Evolutionary conservation across 345 rosid species (phyloP).

Genomic region (Noccaea bulbosa): DNA sequence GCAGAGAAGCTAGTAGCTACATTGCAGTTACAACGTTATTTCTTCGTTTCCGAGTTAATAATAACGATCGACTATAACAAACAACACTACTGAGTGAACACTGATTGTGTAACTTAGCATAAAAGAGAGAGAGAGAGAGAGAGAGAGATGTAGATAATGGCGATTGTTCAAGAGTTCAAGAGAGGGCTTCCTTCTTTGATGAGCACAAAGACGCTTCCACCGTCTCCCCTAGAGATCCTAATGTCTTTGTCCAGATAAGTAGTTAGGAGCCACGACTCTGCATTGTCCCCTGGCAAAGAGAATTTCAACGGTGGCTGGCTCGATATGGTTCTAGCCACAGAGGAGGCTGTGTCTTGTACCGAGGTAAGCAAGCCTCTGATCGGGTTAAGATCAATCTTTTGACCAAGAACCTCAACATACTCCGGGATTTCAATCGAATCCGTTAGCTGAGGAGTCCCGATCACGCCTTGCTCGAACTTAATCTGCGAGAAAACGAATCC

Average conservation of each 20-base stretch:
- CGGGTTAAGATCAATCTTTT: slow-evolving; percentile 69
- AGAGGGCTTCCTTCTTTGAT: slow-evolving; percentile 82
- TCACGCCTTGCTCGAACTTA: slow-evolving; percentile 81
- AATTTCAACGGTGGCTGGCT: slow-evolving; percentile 87
- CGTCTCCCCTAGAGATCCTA: slow-evolving; percentile 86
- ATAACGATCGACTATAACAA: slow-evolving; percentile 14
- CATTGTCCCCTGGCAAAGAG: slow-evolving; percentile 63
- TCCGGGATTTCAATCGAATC: slow-evolving; percentile 84
- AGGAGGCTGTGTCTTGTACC: slow-evolving; percentile 78
- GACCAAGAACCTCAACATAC: slow-evolving; percentile 77
- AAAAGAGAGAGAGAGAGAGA: slow-evolving; percentile 11
- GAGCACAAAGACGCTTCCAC: slow-evolving; percentile 78
- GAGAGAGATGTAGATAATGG: not conserved
- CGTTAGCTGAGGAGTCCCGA: slow-evolving; percentile 88
- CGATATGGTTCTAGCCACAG: slow-evolving; percentile 79
- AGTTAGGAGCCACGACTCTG: slow-evolving; percentile 85
- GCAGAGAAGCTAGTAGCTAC: not conserved
- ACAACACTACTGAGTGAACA: slow-evolving; percentile 9
- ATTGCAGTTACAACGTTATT: slow-evolving; percentile 11
- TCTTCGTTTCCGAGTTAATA: slow-evolving; percentile 1
- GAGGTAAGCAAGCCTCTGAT: slow-evolving; percentile 70
- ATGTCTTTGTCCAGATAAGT: slow-evolving; percentile 80
- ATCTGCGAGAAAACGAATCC: slow-evolving; percentile 47
- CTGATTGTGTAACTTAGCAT: slow-evolving; percentile 15
- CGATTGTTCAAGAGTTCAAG: slow-evolving; percentile 47